Evolutionary conservation across 83 land plant species (phyloP).

Genomic region (Picea abies): DNA sequence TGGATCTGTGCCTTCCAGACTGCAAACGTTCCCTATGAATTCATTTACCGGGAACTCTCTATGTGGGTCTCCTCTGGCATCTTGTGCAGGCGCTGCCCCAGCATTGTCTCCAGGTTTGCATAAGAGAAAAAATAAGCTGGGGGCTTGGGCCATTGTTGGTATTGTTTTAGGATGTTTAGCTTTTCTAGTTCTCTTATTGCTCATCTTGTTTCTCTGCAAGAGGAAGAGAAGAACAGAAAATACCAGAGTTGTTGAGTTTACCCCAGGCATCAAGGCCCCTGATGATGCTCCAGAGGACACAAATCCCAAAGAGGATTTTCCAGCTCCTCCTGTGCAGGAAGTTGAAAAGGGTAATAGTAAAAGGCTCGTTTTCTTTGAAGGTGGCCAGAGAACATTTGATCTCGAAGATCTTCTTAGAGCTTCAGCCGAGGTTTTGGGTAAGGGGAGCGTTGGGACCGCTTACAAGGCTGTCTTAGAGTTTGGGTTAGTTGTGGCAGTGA

Average conservation of each 20-base stretch:
- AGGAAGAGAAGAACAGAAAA: slow-evolving; percentile 18
- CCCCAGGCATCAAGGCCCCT: slow-evolving; percentile 13
- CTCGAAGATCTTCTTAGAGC: slow-evolving; percentile 45
- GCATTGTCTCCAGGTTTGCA: background rate
- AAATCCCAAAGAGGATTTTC: slow-evolving; percentile 15
- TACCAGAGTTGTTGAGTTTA: slow-evolving; percentile 5
- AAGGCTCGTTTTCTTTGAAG: slow-evolving; percentile 63
- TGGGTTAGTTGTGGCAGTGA: slow-evolving; percentile 78
- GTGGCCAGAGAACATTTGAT: slow-evolving; percentile 23
- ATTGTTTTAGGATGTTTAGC: slow-evolving; percentile 57
- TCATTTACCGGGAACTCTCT: slow-evolving; percentile 57
- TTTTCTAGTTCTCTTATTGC: slow-evolving; percentile 32
- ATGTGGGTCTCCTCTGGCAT: slow-evolving; percentile 62
- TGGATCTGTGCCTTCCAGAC: slow-evolving; percentile 31
- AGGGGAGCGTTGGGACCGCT: slow-evolving; percentile 91
- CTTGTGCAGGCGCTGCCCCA: slow-evolving; percentile 17
- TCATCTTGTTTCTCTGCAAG: slow-evolving; percentile 31
- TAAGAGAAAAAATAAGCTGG: slow-evolving; percentile 34
- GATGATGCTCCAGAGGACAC: slow-evolving; percentile 15
- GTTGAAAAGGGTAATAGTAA: slow-evolving; percentile 14
- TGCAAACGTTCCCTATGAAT: slow-evolving; percentile 1
- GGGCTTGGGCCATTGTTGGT: slow-evolving; percentile 63
- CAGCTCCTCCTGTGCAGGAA: slow-evolving; percentile 12
- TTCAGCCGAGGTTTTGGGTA: slow-evolving; percentile 95
- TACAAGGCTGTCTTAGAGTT: slow-evolving; percentile 88